Base-by-base conservation (phyloP, 805 yeast species). In the Metschnikowia shivogae region DNA sequence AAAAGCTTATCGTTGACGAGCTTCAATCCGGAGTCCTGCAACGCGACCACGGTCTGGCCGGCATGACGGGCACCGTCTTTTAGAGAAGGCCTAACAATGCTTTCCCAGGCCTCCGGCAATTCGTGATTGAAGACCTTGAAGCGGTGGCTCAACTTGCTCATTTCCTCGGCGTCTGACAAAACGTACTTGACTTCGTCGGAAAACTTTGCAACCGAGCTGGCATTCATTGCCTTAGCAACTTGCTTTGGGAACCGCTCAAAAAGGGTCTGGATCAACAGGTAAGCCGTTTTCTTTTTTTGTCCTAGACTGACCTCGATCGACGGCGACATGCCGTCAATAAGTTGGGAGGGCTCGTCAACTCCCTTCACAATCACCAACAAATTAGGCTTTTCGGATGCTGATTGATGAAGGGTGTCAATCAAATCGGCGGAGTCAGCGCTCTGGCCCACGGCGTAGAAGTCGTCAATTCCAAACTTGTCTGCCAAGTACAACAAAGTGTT, bases 1-100 rank as follows among this genome's bases (percentile, higher is more conserved):
- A 70, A 77, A n/a, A 61, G 52, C 50, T 71, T 68, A 52, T 77
- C 80, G 55, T 67, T 71, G 44, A 76, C 67, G 34, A 64, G 55
- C 39, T 60, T 54, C 50, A 63, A 55, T 37, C 57, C 47, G 39
- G 47, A 65, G 58, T 58, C 52, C 63, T 55, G 54, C 47, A 57
- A 36, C 1, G 35, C 50, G 22, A 49, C 29, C 5, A 44, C 45
- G 6, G 50, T 29, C 19, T 52, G 50, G 13, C 20, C 31, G 13
- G 54, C 53, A 5, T 53, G 42, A 14, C 37, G 39, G 10, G 48
- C 42, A 22, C 37, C 36, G 13, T 43, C 34, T 10, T 35, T 17
- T 20, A 43, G 35, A 45, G 46, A 37, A 19, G 48, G 29, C 29
- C 33, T 43, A 10, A 52, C 48, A 47, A 73, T 57, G 5, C 48